Evolutionary conservation across 768 basidiomycete genomes (phyloP).

Genomic region (Hericium erinaceus): DNA sequence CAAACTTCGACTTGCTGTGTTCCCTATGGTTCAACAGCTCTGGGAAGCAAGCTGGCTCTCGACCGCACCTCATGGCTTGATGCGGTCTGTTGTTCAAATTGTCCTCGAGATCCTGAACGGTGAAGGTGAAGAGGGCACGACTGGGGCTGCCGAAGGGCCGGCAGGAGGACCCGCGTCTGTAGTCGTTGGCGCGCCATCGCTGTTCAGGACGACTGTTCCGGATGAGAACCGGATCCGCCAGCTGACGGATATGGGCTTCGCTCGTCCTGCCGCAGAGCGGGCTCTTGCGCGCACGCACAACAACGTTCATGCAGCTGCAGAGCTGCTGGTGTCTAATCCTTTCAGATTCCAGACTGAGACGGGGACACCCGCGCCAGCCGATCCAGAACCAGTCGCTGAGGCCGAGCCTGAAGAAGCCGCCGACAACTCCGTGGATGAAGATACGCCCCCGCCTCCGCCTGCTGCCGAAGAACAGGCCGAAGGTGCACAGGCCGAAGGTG

Average conservation of each 20-base stretch:
- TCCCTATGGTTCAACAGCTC: conserved; percentile 57
- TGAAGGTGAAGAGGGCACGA: conserved; percentile 67
- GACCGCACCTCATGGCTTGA: conserved; percentile 63
- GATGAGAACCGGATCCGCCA: conserved; percentile 77
- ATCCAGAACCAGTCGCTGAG: conserved; percentile 14
- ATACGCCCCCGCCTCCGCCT: background rate
- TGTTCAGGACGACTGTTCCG: conserved; percentile 35
- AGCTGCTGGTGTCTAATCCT: conserved; percentile 76
- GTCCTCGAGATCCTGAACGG: conserved; percentile 75
- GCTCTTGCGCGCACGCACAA: conserved; percentile 82
- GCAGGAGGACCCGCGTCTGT: conserved; percentile 23
- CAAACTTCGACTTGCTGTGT: conserved; percentile 56
- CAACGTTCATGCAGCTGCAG: conserved; percentile 83
- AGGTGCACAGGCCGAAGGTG: background rate
- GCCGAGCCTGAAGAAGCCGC: conserved; percentile 8
- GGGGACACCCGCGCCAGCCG: conserved; percentile 28
- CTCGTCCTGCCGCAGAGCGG: conserved; percentile 75
- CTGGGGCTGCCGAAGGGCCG: conserved; percentile 11
- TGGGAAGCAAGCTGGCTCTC: conserved; percentile 85
- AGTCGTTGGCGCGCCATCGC: conserved; percentile 22
- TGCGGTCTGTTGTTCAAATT: conserved; percentile 64
- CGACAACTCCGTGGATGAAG: background rate
- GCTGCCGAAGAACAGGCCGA: background rate
- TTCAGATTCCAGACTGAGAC: conserved; percentile 69
- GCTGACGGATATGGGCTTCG: conserved; percentile 95